Evolutionary conservation across 169 alveolate genomes (phyloP), one percentile per base, ranked within the genome.

Genomic region (Plasmodium vivax): DNA sequence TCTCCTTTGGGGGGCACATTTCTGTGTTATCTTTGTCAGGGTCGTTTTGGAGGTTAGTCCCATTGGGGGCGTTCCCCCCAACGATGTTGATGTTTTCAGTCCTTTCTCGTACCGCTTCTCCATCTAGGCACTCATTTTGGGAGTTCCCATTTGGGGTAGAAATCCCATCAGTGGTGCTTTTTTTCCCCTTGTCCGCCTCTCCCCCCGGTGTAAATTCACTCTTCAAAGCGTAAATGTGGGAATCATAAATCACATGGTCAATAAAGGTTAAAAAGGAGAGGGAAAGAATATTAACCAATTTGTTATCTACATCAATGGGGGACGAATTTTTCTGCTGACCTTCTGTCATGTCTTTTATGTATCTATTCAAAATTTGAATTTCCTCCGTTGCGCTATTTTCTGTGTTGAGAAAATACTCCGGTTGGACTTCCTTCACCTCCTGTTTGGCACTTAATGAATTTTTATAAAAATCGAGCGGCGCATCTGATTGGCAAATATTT

Each of bases 171-270:
- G 12, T 85, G 1, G 45, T 41, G n/a, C 1, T 10, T 73, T 19
- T 85, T 16, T 41, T 51, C 34, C 23, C 16, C 56, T 74, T 51
- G 72, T 71, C 51, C 45, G 34, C 30, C 6, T 84, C 34, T 58
- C 6, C 43, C 30, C 27, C 54, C 34, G 56, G 51, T 4, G 45
- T 8, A 58, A 41, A 38, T 88, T 58, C 68, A 7, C 82, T 79
- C 19, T 58, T 77, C 62, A 79, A 43, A 19, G 94, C 94, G 43
- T 88, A 88, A 34, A 88, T 88, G 36, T 88, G 94, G 30, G 94
- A 88, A 34, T 88, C 94, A 80, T 79, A 88, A 7, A 88, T 88
- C 58, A 88, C 94, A 80, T 88, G 71, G 72, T 88, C 94, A 80
- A 88, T 68, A 23, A 88, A 88, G 5, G 94, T 79, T 88, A 88